Percentiles rank a stretch among this genome's conserved stretches.
Evolutionary conservation across 345 rosid genomes (phyloP).

Genomic region (Pistacia atlantica): DNA sequence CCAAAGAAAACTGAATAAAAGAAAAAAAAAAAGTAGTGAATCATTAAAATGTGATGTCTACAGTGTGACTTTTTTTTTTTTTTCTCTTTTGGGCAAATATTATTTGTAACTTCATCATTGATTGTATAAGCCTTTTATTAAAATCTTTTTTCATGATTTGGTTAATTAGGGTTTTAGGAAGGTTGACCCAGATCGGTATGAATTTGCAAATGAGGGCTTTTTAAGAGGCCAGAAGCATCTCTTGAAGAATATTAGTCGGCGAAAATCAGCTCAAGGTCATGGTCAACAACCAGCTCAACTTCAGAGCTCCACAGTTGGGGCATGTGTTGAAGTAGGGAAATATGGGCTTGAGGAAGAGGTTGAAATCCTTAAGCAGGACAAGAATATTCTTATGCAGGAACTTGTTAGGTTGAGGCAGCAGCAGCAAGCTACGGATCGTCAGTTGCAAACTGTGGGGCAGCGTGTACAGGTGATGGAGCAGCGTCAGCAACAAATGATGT

Average conservation of each 20-base stretch:
- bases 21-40: background rate
- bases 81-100: conserved; percentile 20
- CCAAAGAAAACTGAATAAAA: background rate
- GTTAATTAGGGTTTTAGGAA: conserved; percentile 74
- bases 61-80: conserved; percentile 3
- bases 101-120: conserved; percentile 10
- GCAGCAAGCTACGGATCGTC: conserved; percentile 75
- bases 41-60: conserved; percentile 9
- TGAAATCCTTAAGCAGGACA: conserved; percentile 83
- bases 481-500: conserved; percentile 93
- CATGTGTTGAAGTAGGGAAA: conserved; percentile 86
- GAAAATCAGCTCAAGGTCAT: conserved; percentile 66
- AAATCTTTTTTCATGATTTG: background rate
- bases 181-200: conserved; percentile 88
- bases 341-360: conserved; percentile 88
- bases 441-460: conserved; percentile 72
- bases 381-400: conserved; percentile 91
- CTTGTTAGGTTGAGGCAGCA: conserved; percentile 90
- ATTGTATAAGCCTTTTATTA: conserved; percentile 9
- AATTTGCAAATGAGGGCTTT: conserved; percentile 89
- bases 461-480: conserved; percentile 93
- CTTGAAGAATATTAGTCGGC: conserved; percentile 61
- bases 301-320: conserved; percentile 61
- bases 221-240: conserved; percentile 82
- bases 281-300: conserved; percentile 49